Conservation (phyloP, 1,284 basidiomycete genomes). For the Cutaneotrichosporon cutaneum region DNA sequence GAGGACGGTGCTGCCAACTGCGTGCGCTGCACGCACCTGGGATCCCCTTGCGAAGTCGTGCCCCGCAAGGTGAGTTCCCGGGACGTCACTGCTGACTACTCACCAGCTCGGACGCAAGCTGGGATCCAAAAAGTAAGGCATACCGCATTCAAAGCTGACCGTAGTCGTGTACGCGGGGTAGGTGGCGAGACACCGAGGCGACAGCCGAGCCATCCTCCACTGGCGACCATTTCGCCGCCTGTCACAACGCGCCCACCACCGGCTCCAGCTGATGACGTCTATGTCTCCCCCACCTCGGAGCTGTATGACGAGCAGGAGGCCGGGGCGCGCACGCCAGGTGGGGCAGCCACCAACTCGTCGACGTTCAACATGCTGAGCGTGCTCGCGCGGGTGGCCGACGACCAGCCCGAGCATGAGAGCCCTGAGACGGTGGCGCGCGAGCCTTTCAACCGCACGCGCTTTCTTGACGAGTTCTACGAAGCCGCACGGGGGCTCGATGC, state of each 20-base stretch:
- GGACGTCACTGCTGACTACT: neutral
- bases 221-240: too few species aligned
- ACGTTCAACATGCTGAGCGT: conserved; percentile 27
- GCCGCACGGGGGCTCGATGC: conserved; percentile 20
- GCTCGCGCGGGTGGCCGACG: conserved; percentile 25
- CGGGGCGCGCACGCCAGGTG: neutral
- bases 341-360: neutral
- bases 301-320: neutral
- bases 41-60: conserved; percentile 16
- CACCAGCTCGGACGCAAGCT: conserved; percentile 25
- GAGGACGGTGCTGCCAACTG: conserved; percentile 10
- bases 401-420: conserved; percentile 4
- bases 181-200: neutral
- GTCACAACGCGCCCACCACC: too few species aligned
- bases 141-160: neutral
- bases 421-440: neutral
- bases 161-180: neutral
- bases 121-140: conserved; percentile 26
- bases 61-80: conserved; percentile 12
- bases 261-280: neutral
- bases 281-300: neutral
- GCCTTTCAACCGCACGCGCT: conserved; percentile 18
- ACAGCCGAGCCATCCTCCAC: too few species aligned
- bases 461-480: conserved; percentile 20
- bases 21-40: conserved; percentile 17